These are phyloP conservation scores for Chalciporus sp. DNA, from an alignment of 1,284 basidiomycete species.

Conservation along the genomic window DNA sequence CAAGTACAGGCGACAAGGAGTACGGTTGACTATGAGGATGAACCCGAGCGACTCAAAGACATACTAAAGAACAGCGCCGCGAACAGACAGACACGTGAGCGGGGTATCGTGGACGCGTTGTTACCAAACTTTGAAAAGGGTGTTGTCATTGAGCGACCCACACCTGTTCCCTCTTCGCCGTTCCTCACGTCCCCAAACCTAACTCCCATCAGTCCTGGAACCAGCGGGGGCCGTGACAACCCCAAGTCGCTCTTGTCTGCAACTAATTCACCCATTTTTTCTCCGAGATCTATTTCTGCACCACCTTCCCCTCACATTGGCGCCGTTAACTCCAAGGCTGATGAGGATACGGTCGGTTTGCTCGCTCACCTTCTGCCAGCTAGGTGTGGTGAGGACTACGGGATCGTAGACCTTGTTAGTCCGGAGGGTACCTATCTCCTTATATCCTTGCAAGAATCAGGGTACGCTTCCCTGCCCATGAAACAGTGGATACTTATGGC, in stretches of 20 bases:
- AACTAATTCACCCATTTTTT: constrained; percentile 45
- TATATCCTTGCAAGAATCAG: constrained; percentile 49
- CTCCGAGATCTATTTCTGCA: constrained; percentile 43
- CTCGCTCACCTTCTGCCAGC: constrained; percentile 57
- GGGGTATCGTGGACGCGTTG: constrained; percentile 35
- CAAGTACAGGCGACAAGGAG: constrained; percentile 58
- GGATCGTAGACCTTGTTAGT: constrained; percentile 47
- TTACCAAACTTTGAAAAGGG: constrained; percentile 32
- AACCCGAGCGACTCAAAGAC: constrained; percentile 71
- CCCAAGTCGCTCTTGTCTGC: constrained; percentile 46
- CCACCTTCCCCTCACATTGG: constrained; percentile 44
- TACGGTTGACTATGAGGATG: constrained; percentile 77
- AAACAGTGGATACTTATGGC: constrained; percentile 9
- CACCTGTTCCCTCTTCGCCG: constrained; percentile 28
- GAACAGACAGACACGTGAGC: constrained; percentile 42
- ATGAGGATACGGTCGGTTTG: constrained; percentile 37
- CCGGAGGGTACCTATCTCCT: constrained; percentile 47
- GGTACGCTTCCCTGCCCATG: constrained; percentile 18
- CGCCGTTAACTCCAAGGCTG: constrained; percentile 10
- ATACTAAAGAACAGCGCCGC: constrained; percentile 58
- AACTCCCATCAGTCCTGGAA: constrained; percentile 19
- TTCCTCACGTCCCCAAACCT: constrained; percentile 24
- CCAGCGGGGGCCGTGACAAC: constrained; percentile 37
- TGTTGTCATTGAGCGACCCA: constrained; percentile 20
- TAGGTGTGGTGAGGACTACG: constrained; percentile 38